phyloP scores from a whole-genome alignment of 192 early-diverging fungal species.

The Coemansia interrupta region DNA sequence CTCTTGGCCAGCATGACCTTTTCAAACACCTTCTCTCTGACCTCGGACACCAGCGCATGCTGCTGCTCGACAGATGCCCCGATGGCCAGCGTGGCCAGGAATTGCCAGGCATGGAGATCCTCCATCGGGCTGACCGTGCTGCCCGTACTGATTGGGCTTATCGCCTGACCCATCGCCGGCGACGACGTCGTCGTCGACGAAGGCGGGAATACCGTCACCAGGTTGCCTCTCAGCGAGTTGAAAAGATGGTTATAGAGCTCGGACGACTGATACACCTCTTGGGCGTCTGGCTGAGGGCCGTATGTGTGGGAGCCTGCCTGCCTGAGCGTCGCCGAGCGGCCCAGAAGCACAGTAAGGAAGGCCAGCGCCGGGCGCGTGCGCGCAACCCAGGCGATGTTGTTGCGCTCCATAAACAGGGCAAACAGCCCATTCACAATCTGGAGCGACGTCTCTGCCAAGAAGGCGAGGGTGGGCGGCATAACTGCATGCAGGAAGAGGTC shows the following conservation, averaged over 20 bases:
- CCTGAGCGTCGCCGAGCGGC: constrained; percentile 84
- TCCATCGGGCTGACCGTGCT: constrained; percentile 35
- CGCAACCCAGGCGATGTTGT: constrained; percentile 82
- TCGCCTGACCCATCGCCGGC: constrained; percentile 41
- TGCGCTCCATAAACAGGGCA: constrained; percentile 81
- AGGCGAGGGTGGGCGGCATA: constrained; percentile 77
- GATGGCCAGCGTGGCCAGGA: constrained; percentile 92
- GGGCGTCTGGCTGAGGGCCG: constrained; percentile 20
- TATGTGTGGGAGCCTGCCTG: constrained; percentile 50
- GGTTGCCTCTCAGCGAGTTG: constrained; percentile 66
- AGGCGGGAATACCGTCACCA: constrained; percentile 73
- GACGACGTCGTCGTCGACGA: constrained; percentile 5
- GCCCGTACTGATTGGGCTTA: constrained; percentile 17
- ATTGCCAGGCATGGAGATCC: constrained; percentile 97
- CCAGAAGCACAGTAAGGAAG: constrained; percentile 85
- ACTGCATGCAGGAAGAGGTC: constrained; percentile 86
- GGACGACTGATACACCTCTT: constrained; percentile 49
- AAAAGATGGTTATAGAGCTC: constrained; percentile 87
- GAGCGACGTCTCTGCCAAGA: constrained; percentile 80
- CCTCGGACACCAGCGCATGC: constrained; percentile 84
- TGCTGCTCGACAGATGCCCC: constrained; percentile 95
- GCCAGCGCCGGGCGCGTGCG: constrained; percentile 82
- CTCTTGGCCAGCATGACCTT: constrained; percentile 65
- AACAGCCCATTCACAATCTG: constrained; percentile 76
- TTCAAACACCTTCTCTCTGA: constrained; percentile 78